phyloP scores from a whole-genome alignment of 441 rosid genomes.

The Monsonia emarginata region DNA sequence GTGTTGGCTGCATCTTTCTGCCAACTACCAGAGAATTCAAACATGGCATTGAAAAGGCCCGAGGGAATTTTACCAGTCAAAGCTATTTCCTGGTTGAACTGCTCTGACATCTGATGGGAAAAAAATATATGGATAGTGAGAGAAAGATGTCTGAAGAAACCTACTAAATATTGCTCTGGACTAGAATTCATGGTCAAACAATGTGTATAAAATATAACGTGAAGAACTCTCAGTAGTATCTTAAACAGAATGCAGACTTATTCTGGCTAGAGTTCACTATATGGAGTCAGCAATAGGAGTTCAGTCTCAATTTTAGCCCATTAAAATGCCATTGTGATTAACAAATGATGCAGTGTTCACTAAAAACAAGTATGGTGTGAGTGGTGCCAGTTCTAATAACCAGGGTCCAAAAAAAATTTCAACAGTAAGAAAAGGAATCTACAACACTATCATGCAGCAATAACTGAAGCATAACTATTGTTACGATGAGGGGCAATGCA shows the following conservation, averaged over 20 bases:
- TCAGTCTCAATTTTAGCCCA: neutral
- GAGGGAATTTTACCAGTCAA: slow-evolving; percentile 89
- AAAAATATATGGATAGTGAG: neutral
- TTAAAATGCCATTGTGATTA: neutral
- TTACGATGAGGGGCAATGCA: neutral
- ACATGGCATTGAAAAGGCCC: slow-evolving; percentile 82
- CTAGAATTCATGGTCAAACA: neutral
- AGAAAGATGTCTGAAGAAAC: neutral
- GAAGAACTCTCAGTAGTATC: neutral
- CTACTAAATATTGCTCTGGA: neutral
- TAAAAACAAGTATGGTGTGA: neutral
- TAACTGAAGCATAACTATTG: too few species aligned
- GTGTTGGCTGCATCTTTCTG: slow-evolving; percentile 85
- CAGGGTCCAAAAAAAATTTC: neutral
- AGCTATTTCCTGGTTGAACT: slow-evolving; percentile 82
- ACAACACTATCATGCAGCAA: neutral
- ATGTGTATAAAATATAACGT: neutral
- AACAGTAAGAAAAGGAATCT: neutral
- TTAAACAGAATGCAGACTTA: neutral
- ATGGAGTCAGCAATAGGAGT: neutral
- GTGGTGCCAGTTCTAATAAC: too few species aligned
- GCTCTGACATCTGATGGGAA: slow-evolving; percentile 77
- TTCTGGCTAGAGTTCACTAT: neutral
- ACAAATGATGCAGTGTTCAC: neutral
- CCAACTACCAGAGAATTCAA: slow-evolving; percentile 79